A percentile compares a stretch with the other conserved stretches of the same genome.
Evolutionary conservation across 495 filamentous ascomycete genomes (phyloP).

Genomic region (Neurospora sp.): DNA sequence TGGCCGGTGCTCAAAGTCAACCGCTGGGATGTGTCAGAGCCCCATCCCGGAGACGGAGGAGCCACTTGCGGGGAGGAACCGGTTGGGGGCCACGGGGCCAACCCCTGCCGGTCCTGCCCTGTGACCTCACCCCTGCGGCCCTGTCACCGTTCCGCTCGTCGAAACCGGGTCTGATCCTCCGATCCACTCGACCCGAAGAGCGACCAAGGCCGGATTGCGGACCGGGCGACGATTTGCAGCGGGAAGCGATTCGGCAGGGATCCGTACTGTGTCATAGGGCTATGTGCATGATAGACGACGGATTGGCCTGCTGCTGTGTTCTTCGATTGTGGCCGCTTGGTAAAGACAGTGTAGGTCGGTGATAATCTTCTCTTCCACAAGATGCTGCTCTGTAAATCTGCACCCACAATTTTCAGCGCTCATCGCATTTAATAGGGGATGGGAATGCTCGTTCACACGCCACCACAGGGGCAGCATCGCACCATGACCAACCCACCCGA

Average conservation of each 20-base stretch:
- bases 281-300: background rate
- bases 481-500: background rate
- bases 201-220: background rate
- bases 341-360: background rate
- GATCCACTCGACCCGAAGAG: background rate
- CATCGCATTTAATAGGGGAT: background rate
- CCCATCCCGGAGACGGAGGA: background rate
- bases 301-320: background rate
- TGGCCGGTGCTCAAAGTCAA: background rate
- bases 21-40: background rate
- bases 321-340: background rate
- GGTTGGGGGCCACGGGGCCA: background rate
- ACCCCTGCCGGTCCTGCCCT: background rate
- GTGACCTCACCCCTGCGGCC: background rate
- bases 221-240: background rate
- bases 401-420: background rate
- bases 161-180: background rate
- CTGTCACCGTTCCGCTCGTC: background rate
- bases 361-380: background rate
- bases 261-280: background rate
- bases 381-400: background rate
- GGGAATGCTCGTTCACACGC: background rate
- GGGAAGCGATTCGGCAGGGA: background rate
- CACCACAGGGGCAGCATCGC: background rate
- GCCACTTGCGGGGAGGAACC: background rate